Conservation (phyloP, 1,284 basidiomycete species). For the Ganoderma multipileum region DNA sequence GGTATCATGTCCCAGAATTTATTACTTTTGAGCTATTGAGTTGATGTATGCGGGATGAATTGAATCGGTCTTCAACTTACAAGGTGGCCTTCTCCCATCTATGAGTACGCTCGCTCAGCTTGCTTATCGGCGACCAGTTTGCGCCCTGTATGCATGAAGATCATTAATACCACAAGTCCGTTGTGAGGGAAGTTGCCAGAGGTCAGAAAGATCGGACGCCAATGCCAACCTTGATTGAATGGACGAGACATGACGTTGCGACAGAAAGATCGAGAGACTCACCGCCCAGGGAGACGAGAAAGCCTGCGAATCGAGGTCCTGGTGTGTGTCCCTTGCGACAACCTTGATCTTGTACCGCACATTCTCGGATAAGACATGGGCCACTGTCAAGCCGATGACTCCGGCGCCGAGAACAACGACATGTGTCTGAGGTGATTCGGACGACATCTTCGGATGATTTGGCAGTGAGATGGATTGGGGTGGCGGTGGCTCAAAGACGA, state of each 20-base stretch:
- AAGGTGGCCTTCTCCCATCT: slow-evolving; percentile 53
- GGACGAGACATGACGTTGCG: not conserved
- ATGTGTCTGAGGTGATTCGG: slow-evolving; percentile 20
- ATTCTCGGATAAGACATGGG: slow-evolving; percentile 45
- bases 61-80: slow-evolving; percentile 42
- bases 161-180: not conserved
- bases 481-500: not conserved
- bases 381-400: slow-evolving; percentile 54
- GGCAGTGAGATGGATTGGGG: not conserved
- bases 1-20: slow-evolving; percentile 58
- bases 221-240: not conserved
- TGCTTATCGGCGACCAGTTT: slow-evolving; percentile 68
- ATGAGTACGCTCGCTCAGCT: slow-evolving; percentile 44
- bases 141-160: slow-evolving; percentile 54
- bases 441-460: slow-evolving; percentile 13
- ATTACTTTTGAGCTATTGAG: slow-evolving; percentile 40
- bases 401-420: slow-evolving; percentile 62
- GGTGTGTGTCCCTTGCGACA: slow-evolving; percentile 71
- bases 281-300: slow-evolving; percentile 80
- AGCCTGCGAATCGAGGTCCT: slow-evolving; percentile 61
- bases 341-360: slow-evolving; percentile 56
- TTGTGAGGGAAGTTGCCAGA: not conserved
- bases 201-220: not conserved
- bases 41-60: not conserved
- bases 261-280: slow-evolving; percentile 34